Conservation (phyloP, 305 asterid genomes). For the Solanum hybrid region DNA sequence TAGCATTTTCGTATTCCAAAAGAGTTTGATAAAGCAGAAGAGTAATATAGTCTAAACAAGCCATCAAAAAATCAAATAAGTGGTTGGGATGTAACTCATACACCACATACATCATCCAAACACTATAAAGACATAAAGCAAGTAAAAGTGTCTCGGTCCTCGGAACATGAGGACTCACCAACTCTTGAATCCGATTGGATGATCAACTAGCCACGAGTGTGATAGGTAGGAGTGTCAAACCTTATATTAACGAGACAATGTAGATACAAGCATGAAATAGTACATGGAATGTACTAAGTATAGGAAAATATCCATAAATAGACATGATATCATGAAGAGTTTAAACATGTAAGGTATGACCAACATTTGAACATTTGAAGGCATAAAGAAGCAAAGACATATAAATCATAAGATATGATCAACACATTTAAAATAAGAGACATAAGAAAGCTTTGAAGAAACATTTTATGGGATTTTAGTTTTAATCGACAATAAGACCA, state of each 20-base stretch:
- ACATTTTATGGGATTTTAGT: not conserved
- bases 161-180: not conserved
- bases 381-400: not conserved
- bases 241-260: not conserved
- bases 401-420: not conserved
- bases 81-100: not conserved
- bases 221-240: not conserved
- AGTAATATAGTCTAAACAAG: not conserved
- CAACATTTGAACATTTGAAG: not conserved
- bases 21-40: not conserved
- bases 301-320: not conserved
- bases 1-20: not conserved
- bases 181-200: not conserved
- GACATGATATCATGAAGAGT: not conserved
- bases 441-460: not conserved
- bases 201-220: not conserved
- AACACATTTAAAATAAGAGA: not conserved
- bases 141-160: not conserved
- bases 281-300: not conserved
- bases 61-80: not conserved
- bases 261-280: not conserved
- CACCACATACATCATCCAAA: not conserved
- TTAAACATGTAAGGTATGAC: not conserved
- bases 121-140: not conserved
- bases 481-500: not conserved